A percentile compares a stretch with the other conserved stretches of the same genome.
phyloP scores from a whole-genome alignment of 306 rosid genomes.

The Cucurbita ficifolia region DNA sequence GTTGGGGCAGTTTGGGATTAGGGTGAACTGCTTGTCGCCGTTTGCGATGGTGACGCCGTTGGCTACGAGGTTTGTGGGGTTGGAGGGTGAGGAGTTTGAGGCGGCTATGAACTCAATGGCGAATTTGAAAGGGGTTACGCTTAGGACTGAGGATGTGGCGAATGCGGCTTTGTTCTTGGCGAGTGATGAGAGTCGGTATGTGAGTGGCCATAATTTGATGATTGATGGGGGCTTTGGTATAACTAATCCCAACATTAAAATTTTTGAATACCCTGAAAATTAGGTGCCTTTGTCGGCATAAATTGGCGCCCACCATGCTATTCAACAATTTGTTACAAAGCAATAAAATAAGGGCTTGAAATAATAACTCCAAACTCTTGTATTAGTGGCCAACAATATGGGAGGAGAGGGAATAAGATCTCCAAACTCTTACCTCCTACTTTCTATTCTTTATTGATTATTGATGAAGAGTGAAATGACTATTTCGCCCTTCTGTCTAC shows the following conservation, averaged over 20 bases:
- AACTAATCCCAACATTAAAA: conserved; percentile 32
- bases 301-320: too few species aligned
- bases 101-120: conserved; percentile 19
- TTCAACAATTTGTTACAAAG: too few species aligned
- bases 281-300: background rate
- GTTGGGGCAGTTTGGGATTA: conserved; percentile 61
- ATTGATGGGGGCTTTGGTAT: conserved; percentile 63
- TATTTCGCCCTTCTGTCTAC: too few species aligned
- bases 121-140: conserved; percentile 44
- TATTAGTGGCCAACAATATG: too few species aligned
- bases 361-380: too few species aligned
- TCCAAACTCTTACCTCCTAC: too few species aligned
- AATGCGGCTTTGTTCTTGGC: conserved; percentile 72
- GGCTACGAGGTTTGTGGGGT: conserved; percentile 29
- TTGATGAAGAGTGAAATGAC: too few species aligned
- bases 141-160: conserved; percentile 56
- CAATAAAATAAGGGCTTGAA: too few species aligned
- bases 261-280: conserved; percentile 27
- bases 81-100: conserved; percentile 32
- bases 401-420: too few species aligned
- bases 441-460: too few species aligned
- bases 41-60: conserved; percentile 47
- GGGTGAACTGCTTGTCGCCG: conserved; percentile 76
- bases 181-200: conserved; percentile 48
- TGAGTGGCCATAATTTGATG: conserved; percentile 70